Conservation (phyloP, 768 basidiomycete genomes). For the Termitomyces bulborhizus region DNA sequence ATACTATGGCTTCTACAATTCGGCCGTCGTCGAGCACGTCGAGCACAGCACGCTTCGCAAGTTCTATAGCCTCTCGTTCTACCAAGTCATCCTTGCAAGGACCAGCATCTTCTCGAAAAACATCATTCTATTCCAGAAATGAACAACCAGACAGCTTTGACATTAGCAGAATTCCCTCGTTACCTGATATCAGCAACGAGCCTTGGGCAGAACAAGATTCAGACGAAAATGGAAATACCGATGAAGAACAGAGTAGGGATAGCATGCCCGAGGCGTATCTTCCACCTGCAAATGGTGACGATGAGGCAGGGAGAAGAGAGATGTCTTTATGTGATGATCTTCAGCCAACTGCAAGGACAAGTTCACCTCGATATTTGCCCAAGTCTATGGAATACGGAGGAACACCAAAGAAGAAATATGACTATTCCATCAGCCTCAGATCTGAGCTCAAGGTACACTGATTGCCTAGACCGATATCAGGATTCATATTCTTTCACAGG, state of each 20-base stretch:
- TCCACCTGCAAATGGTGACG: constrained; percentile 37
- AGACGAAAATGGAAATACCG: constrained; percentile 30
- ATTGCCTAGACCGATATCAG: background rate
- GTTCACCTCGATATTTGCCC: constrained; percentile 41
- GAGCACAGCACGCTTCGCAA: constrained; percentile 44
- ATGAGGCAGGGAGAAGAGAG: constrained; percentile 29
- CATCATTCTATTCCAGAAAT: constrained; percentile 21
- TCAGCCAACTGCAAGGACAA: constrained; percentile 47
- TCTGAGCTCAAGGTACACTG: constrained; percentile 52
- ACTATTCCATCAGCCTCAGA: constrained; percentile 54
- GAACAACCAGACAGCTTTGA: constrained; percentile 50
- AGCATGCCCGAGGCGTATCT: constrained; percentile 51
- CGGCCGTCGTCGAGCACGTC: constrained; percentile 38
- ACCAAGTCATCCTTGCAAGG: constrained; percentile 37
- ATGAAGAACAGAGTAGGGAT: constrained; percentile 35
- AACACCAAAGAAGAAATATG: constrained; percentile 47
- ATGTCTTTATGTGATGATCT: constrained; percentile 53
- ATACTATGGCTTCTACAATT: constrained; percentile 38
- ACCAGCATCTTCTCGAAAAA: constrained; percentile 22
- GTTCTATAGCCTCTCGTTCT: constrained; percentile 45
- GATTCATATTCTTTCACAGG: constrained; percentile 28
- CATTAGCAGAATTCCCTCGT: constrained; percentile 49
- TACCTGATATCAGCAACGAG: constrained; percentile 33
- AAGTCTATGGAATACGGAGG: constrained; percentile 26
- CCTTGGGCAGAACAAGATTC: constrained; percentile 26